A percentile compares a stretch with the other conserved stretches of the same genome.
Evolutionary conservation across 1,284 basidiomycete species (phyloP).

Genomic region (Puccinia hordei): DNA sequence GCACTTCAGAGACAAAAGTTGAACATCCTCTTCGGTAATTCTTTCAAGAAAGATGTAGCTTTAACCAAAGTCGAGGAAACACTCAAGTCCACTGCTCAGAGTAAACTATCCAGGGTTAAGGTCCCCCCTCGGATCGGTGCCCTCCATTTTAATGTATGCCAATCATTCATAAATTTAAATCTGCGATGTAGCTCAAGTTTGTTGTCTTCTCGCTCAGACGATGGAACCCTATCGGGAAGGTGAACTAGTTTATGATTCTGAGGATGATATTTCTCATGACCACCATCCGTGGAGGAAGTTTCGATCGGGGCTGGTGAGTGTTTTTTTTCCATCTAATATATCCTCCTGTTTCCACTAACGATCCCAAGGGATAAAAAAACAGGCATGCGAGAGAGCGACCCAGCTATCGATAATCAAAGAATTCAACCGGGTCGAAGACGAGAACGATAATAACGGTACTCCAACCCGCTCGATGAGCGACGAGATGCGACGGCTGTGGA

Average conservation of each 20-base stretch:
- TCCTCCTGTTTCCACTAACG: neutral
- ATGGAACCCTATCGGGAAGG: constrained; percentile 8
- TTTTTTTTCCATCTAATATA: neutral
- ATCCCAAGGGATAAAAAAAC: neutral
- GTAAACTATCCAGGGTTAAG: neutral
- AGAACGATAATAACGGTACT: neutral
- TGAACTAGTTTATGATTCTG: neutral
- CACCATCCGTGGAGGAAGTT: neutral
- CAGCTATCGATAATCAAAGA: constrained; percentile 3
- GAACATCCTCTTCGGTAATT: neutral
- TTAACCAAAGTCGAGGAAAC: neutral
- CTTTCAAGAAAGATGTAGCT: neutral
- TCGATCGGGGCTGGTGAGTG: neutral
- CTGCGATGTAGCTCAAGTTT: neutral
- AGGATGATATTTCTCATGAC: neutral
- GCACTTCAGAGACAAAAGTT: neutral
- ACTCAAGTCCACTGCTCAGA: neutral
- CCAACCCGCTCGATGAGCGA: neutral
- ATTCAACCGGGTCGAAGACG: neutral
- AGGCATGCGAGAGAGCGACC: neutral
- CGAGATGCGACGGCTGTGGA: neutral
- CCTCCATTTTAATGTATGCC: constrained; percentile 6
- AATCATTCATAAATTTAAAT: neutral
- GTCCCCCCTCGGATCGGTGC: constrained; percentile 3
- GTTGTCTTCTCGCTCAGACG: neutral